These are phyloP conservation scores for Ramichloridium luteum DNA, from an alignment of 2,329 filamentous ascomycete genomes.

Conservation along the genomic window DNA sequence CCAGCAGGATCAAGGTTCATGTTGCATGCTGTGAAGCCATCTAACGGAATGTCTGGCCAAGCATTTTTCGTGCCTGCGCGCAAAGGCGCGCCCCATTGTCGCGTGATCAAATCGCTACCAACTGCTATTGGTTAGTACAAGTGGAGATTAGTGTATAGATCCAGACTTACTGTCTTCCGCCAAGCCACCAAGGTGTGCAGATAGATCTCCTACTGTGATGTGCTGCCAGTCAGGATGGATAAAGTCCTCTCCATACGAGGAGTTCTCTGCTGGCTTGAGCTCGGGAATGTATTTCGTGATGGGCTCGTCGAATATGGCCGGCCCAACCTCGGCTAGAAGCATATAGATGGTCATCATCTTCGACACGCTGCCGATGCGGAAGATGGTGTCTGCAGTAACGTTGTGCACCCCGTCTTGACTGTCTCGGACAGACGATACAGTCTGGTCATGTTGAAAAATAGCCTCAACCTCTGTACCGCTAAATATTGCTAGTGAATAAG, in stretches of 20 bases:
- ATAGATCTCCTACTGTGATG: constrained; percentile 35
- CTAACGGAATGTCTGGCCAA: not conserved
- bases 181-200: constrained; percentile 36
- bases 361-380: too few relatives aligned
- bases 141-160: not conserved
- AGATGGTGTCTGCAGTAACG: too few relatives aligned
- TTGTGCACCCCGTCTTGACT: too few relatives aligned
- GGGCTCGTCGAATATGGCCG: constrained; percentile 22
- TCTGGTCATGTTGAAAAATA: too few relatives aligned
- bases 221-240: constrained; percentile 35
- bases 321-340: too few relatives aligned
- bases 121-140: not conserved
- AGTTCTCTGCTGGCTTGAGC: constrained; percentile 16
- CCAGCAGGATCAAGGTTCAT: too few relatives aligned
- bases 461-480: too few relatives aligned
- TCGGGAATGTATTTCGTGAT: constrained; percentile 37
- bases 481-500: too few relatives aligned
- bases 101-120: not conserved
- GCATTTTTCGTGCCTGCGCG: not conserved
- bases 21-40: not conserved
- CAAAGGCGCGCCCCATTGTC: not conserved
- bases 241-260: constrained; percentile 17
- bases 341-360: too few relatives aligned
- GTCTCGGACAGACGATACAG: too few relatives aligned
- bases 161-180: constrained; percentile 9